A percentile compares a stretch with the other conserved stretches of the same genome.
Conservation (phyloP, 2,329 filamentous ascomycete species). For the Coniella vitis region DNA sequence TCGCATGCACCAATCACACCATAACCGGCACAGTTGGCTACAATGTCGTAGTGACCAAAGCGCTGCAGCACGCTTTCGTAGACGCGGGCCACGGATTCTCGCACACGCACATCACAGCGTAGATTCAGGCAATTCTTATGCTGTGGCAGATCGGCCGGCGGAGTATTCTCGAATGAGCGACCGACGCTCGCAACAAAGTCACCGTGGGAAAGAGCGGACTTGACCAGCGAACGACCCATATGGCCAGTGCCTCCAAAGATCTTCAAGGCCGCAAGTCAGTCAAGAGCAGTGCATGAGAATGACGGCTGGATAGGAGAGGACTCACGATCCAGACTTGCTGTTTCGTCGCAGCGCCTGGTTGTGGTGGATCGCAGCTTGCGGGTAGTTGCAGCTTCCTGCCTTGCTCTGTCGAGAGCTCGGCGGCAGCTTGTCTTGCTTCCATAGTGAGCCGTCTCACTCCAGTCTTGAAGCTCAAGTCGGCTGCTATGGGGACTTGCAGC, state of each 20-base stretch:
- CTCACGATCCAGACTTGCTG: slow-evolving; percentile 84
- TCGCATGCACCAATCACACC: slow-evolving; percentile 94
- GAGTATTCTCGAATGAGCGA: slow-evolving; percentile 68
- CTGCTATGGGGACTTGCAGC: neutral
- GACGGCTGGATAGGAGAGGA: slow-evolving; percentile 18
- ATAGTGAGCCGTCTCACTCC: slow-evolving; percentile 13
- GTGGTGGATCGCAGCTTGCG: slow-evolving; percentile 78
- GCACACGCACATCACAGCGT: slow-evolving; percentile 84
- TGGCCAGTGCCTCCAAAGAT: slow-evolving; percentile 96
- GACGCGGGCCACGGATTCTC: slow-evolving; percentile 67
- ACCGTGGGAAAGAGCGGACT: slow-evolving; percentile 69
- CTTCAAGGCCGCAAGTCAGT: slow-evolving; percentile 35
- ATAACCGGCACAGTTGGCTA: slow-evolving; percentile 92
- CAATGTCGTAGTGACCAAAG: slow-evolving; percentile 79
- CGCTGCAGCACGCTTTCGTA: slow-evolving; percentile 63
- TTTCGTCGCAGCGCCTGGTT: slow-evolving; percentile 59
- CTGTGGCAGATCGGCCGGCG: slow-evolving; percentile 64
- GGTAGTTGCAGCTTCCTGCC: slow-evolving; percentile 56
- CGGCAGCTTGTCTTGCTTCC: slow-evolving; percentile 19
- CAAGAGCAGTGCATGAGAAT: neutral
- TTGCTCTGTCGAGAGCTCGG: slow-evolving; percentile 23
- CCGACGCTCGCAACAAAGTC: slow-evolving; percentile 86
- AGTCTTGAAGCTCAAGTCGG: neutral
- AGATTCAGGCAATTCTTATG: slow-evolving; percentile 68
- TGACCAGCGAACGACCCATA: slow-evolving; percentile 86